Base-by-base conservation (phyloP, 2,329 filamentous ascomycete genomes). In the Aspergillus uvarum region DNA sequence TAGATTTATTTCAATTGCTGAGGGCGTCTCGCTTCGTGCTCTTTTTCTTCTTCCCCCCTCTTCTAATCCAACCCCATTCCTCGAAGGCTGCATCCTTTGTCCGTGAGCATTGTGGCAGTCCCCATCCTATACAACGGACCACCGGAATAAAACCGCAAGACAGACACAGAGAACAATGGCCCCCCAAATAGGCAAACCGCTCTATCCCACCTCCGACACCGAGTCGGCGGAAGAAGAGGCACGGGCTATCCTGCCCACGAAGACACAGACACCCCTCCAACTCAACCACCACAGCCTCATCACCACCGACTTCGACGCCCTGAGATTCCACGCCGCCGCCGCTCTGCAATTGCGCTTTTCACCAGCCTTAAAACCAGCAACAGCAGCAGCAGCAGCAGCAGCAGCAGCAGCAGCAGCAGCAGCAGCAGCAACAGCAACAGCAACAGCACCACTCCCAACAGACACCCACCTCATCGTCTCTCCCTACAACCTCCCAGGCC, bases 401-500 rank as follows among this genome's bases (percentile, higher is more conserved):
- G 50, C 59, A 42, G 42, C 58, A 51, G 3, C 59, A 50, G 16
- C 24, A 10, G 11, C 51, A 52, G 55, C 32, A 49, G n/a, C n/a
- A n/a, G n/a, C n/a, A n/a, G n/a, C n/a, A n/a, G n/a, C n/a, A 26
- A 51, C 59, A 42, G 42, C 58, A 51, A 2, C 59, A 50, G 16
- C 24, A 10, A 8, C 51, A 52, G 55, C 32, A 49, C 26, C 16
- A 14, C 16, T 57, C 54, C 54, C 64, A 7, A 60, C 60, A 19
- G 68, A 72, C 51, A 63, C 72, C 65, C 62, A 78, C 74, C 68
- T 95, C 49, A 80, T 89, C 47, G 83, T 87, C 63, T 96, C 92
- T 0, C 92, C 92, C 0, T 96, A 96, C 73, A 85, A 86, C 10
- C 85, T 87, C 47, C 74, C 79, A 29, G 80, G 83, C 2, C 92